Evolutionary conservation across 1,284 basidiomycete genomes (phyloP).

Genomic region (Malassezia pachydermatis): DNA sequence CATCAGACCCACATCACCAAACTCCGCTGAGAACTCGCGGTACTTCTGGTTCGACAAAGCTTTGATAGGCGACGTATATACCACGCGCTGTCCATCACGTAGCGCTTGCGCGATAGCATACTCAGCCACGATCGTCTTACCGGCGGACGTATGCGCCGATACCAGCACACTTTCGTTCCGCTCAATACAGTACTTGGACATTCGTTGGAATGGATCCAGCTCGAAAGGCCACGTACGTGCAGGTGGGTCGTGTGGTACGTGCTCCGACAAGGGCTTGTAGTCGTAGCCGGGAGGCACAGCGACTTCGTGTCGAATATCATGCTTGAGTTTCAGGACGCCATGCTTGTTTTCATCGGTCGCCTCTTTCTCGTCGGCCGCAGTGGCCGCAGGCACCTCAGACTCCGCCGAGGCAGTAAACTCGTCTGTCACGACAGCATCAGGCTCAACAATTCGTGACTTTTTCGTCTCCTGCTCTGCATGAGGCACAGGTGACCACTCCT

Average conservation of each 20-base stretch:
- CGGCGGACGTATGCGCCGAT: slow-evolving; percentile 96
- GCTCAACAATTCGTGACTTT: slow-evolving; percentile 18
- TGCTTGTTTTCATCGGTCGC: slow-evolving; percentile 1
- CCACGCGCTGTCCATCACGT: slow-evolving; percentile 82
- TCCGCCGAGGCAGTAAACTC: slow-evolving; percentile 31
- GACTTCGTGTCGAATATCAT: slow-evolving; percentile 74
- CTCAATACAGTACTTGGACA: slow-evolving; percentile 88
- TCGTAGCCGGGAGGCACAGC: slow-evolving; percentile 84
- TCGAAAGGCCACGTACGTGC: slow-evolving; percentile 89
- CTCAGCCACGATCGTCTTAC: slow-evolving; percentile 97
- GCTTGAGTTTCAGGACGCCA: slow-evolving; percentile 31
- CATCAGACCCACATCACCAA: slow-evolving; percentile 97
- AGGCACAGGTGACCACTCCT: too few species aligned
- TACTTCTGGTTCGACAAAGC: slow-evolving; percentile 98
- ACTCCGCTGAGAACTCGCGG: slow-evolving; percentile 90
- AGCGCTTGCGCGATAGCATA: slow-evolving; percentile 97
- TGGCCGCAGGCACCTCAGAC: slow-evolving; percentile 14
- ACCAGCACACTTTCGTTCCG: slow-evolving; percentile 94
- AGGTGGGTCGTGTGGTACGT: slow-evolving; percentile 82
- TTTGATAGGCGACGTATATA: slow-evolving; percentile 99
- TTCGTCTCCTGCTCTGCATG: slow-evolving; percentile 12
- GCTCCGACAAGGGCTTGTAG: slow-evolving; percentile 80
- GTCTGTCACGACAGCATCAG: slow-evolving; percentile 30
- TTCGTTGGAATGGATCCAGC: slow-evolving; percentile 93
- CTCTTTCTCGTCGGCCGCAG: slow-evolving; percentile 17